These are phyloP conservation scores for Gremmenia infestans DNA, from an alignment of 2,329 filamentous ascomycete species.

Conservation along the genomic window DNA sequence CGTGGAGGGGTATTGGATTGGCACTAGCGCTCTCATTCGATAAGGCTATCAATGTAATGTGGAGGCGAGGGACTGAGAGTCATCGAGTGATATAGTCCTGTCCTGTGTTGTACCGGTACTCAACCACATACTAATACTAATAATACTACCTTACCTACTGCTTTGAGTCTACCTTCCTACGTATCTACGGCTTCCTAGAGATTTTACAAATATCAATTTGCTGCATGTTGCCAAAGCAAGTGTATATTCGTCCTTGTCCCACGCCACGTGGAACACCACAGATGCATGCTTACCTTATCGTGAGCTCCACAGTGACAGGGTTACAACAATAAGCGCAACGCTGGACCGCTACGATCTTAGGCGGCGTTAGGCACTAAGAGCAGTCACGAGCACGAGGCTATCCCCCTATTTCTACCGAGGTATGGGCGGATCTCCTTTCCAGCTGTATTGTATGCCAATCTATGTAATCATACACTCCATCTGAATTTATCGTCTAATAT, in stretches of 20 bases:
- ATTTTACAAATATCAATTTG: too few relatives aligned
- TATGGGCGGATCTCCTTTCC: neutral
- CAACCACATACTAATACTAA: too few relatives aligned
- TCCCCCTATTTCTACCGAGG: neutral
- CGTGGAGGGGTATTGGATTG: neutral
- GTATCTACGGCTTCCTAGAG: too few relatives aligned
- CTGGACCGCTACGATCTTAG: neutral
- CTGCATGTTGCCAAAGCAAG: too few relatives aligned
- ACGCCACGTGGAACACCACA: too few relatives aligned
- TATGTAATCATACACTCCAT: conserved; percentile 14
- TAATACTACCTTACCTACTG: too few relatives aligned
- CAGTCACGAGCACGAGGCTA: neutral
- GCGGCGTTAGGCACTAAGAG: neutral
- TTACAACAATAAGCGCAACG: neutral
- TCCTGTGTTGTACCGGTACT: too few relatives aligned
- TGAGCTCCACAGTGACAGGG: neutral
- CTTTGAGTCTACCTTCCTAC: too few relatives aligned
- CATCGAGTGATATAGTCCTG: too few relatives aligned
- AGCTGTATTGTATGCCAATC: conserved; percentile 1
- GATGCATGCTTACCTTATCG: neutral
- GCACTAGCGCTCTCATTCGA: conserved; percentile 1
- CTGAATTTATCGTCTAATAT: neutral
- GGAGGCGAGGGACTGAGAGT: too few relatives aligned
- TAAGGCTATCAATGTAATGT: neutral
- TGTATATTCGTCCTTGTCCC: too few relatives aligned